These are phyloP conservation scores for Quercus ilex DNA, from an alignment of 306 rosid genomes.

Conservation along the genomic window DNA sequence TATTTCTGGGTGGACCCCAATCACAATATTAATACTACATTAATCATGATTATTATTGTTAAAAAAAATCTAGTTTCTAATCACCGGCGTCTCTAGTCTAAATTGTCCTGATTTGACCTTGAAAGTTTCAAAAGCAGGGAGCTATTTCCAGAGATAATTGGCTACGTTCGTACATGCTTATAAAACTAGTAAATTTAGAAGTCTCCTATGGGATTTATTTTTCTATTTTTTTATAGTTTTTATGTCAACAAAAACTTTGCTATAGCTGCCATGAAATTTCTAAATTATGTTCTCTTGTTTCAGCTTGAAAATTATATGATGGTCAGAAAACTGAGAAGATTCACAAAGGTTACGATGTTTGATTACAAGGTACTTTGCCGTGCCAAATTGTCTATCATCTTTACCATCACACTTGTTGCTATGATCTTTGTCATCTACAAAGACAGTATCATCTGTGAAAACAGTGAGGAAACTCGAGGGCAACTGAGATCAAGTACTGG, in stretches of 20 bases:
- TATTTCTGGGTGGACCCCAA: too few relatives aligned
- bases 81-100: too few relatives aligned
- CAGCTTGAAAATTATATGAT: neutral
- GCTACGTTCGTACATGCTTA: too few relatives aligned
- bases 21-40: too few relatives aligned
- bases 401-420: slow-evolving; percentile 29
- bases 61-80: too few relatives aligned
- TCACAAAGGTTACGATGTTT: slow-evolving; percentile 25
- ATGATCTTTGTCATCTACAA: slow-evolving; percentile 32
- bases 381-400: slow-evolving; percentile 31
- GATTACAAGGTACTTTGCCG: slow-evolving; percentile 24
- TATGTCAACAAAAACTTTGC: neutral
- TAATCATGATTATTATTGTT: too few relatives aligned
- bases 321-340: neutral
- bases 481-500: slow-evolving; percentile 17
- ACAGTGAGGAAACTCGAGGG: neutral
- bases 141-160: too few relatives aligned
- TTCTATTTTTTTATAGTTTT: too few relatives aligned
- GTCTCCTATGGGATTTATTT: too few relatives aligned
- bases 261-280: neutral
- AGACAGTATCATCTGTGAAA: slow-evolving; percentile 18
- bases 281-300: neutral
- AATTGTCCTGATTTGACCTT: neutral
- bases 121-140: too few relatives aligned
- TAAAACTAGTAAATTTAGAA: too few relatives aligned